Evolutionary conservation across 768 basidiomycete species (phyloP), one percentile per base, ranked within the genome.

Genomic region (Lactarius hatsudake): DNA sequence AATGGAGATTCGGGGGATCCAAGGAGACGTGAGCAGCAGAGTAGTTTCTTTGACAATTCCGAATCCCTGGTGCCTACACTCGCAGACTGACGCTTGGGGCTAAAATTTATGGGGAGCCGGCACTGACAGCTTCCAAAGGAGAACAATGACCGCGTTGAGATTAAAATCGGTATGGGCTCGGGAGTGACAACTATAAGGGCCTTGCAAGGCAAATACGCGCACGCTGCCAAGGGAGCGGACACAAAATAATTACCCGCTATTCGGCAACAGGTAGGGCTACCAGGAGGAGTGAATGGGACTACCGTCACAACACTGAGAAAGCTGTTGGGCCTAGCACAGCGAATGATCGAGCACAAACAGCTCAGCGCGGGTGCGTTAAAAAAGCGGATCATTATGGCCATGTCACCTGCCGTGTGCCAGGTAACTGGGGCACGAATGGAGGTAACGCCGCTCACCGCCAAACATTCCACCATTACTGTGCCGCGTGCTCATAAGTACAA

Each of bases 1-100:
- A 59, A 64, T 68, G 59, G 63, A 56, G 62, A 42, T 42, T 54
- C 53, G 53, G 54, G 40, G 23, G 48, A 30, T 15, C 26, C 28
- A 48, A 40, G 38, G 42, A 36, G 30, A 20, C n/a, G 28, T 20
- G 40, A 36, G 34, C 56, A 43, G 7, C 26, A 32, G 23, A 28
- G 48, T 18, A 32, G 40, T 55, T n/a, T 32, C 42, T 15, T 28
- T 10, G 17, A 4, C 18, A 30, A 32, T 32, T 23, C 38, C 32
- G 38, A 30, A 53, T 56, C 17, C 20, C 18, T 59, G 36, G 51
- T 58, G n/a, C 26, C 30, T 48, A 54, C 26, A 23, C 48, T 34
- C 28, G 56, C 62, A 23, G 61, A 56, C 45, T 51, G n/a, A 34
- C 55, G 40, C 53, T 23, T 30, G 23, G 42, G 3, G 51, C 18